Evolutionary conservation across 2,329 filamentous ascomycete genomes (phyloP).

Genomic region (Aaosphaeria arxii): DNA sequence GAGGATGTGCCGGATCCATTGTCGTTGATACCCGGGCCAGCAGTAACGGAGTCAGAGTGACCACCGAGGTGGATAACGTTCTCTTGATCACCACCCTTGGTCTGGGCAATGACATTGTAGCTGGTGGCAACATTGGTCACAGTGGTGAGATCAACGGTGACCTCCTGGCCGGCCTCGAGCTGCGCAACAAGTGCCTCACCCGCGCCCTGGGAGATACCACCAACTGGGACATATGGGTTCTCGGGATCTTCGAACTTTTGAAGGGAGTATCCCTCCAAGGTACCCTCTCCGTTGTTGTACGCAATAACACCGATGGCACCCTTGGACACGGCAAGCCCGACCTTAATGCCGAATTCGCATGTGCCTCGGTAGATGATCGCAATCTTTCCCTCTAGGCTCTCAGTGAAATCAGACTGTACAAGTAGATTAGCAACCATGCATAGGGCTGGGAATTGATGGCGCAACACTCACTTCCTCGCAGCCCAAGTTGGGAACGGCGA

Average conservation of each 20-base stretch:
- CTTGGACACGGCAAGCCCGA: slow-evolving; percentile 52
- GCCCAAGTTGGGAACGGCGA: slow-evolving; percentile 31
- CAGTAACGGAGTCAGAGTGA: slow-evolving; percentile 60
- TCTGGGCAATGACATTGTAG: slow-evolving; percentile 59
- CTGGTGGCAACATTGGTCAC: slow-evolving; percentile 20
- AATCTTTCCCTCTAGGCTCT: slow-evolving; percentile 58
- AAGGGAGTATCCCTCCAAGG: slow-evolving; percentile 42
- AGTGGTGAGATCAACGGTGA: slow-evolving; percentile 24
- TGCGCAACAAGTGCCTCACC: slow-evolving; percentile 56
- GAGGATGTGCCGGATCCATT: slow-evolving; percentile 67
- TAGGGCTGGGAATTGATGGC: too few relatives aligned
- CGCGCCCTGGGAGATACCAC: slow-evolving; percentile 61
- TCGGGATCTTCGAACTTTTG: slow-evolving; percentile 60
- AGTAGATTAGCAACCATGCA: too few relatives aligned
- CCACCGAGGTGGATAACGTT: slow-evolving; percentile 58
- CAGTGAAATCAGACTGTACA: slow-evolving; percentile 28
- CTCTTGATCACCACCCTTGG: slow-evolving; percentile 55
- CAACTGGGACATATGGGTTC: slow-evolving; percentile 62
- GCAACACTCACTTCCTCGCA: slow-evolving; percentile 26
- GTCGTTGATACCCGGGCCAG: slow-evolving; percentile 72
- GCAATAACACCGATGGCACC: slow-evolving; percentile 68
- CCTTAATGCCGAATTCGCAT: slow-evolving; percentile 71
- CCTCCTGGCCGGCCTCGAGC: slow-evolving; percentile 42
- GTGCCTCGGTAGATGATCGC: slow-evolving; percentile 68
- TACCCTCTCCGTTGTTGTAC: slow-evolving; percentile 66